A percentile compares a stretch with the other conserved stretches of the same genome.
These are phyloP conservation scores for Colletotrichum tabaci DNA, from an alignment of 2,329 filamentous ascomycete species.

Conservation along the genomic window DNA sequence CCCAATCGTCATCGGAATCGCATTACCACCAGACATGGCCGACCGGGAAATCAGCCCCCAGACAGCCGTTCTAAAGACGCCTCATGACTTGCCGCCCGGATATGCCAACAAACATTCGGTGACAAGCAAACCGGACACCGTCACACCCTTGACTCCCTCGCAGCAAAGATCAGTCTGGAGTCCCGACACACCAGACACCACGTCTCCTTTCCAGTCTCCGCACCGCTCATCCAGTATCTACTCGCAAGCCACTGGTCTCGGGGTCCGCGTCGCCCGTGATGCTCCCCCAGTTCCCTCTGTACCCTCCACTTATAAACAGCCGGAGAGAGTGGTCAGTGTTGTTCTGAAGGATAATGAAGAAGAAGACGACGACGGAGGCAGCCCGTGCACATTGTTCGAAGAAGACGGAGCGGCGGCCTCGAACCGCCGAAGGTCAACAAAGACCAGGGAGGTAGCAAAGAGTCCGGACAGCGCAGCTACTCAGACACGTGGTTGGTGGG, in stretches of 20 bases:
- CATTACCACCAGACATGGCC: slow-evolving; percentile 68
- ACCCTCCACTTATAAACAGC: slow-evolving; percentile 60
- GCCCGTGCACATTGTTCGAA: slow-evolving; percentile 78
- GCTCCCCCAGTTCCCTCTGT: slow-evolving; percentile 74
- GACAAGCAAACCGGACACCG: slow-evolving; percentile 42
- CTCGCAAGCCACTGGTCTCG: slow-evolving; percentile 66
- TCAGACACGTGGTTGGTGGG: slow-evolving; percentile 82
- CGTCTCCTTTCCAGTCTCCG: slow-evolving; percentile 57
- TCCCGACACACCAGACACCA: slow-evolving; percentile 71
- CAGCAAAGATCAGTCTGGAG: slow-evolving; percentile 71
- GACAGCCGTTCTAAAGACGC: slow-evolving; percentile 60
- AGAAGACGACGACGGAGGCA: slow-evolving; percentile 67
- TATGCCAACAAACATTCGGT: slow-evolving; percentile 21
- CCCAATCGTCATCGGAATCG: slow-evolving; percentile 82
- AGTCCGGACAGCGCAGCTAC: slow-evolving; percentile 67
- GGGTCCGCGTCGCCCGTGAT: slow-evolving; percentile 48
- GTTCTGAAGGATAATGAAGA: slow-evolving; percentile 57
- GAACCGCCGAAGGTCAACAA: slow-evolving; percentile 56
- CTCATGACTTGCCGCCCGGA: slow-evolving; percentile 49
- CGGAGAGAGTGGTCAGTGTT: slow-evolving; percentile 49
- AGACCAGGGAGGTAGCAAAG: slow-evolving; percentile 54
- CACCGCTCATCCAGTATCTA: slow-evolving; percentile 73
- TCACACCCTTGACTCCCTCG: slow-evolving; percentile 49
- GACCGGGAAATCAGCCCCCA: slow-evolving; percentile 62
- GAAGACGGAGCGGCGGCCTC: slow-evolving; percentile 71